Evolutionary conservation across 192 early-diverging fungal genomes (phyloP), one percentile per base, ranked within the genome.

Genomic region (Backusella psychrophila): DNA sequence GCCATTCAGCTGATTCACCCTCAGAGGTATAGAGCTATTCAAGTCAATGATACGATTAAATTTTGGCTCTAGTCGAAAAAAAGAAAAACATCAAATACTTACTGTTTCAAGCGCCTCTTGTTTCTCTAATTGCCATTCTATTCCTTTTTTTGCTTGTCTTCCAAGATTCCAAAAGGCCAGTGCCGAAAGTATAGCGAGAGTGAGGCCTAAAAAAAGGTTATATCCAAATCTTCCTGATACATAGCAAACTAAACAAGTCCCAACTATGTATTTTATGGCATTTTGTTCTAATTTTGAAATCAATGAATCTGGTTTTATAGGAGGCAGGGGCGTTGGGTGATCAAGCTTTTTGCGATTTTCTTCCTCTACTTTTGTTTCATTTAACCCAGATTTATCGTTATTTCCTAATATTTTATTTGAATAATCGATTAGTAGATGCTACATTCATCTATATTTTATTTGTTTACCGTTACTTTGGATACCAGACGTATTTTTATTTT

Each of bases 1-100:
- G 59, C 78, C 78, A 80, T 80, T 80, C 78, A 14, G 72, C 69
- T 6, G 78, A 59, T 72, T 80, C 78, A 0, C 78, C 78, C 33
- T 80, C 74, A 15, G 69, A 72, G 0, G 11, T 34, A 70, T n/a
- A 70, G 23, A 76, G 21, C 26, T 21, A 39, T 70, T 69, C n/a
- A 39, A 39, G 56, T 69, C 12, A 63, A 53, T 21, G 23, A 53
- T 6, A 21, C 1, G 21, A 6, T 53, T 53, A 23, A 1, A 21
- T 38, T 34, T 68, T 34, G 0, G 7, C 17, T 15, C 36, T 75
- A 21, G 19, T 4, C 15, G 17, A 11, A 14, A 9, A 6, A 29
- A 19, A 1, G n/a, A 70, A 36, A 6, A n/a, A 41, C 2, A 38
- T 26, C 39, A 59, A 7, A 21, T 8, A 23, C 70, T 66, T 53